Conservation (phyloP, 75 land plant species). For the Ceratopteris richardii region DNA sequence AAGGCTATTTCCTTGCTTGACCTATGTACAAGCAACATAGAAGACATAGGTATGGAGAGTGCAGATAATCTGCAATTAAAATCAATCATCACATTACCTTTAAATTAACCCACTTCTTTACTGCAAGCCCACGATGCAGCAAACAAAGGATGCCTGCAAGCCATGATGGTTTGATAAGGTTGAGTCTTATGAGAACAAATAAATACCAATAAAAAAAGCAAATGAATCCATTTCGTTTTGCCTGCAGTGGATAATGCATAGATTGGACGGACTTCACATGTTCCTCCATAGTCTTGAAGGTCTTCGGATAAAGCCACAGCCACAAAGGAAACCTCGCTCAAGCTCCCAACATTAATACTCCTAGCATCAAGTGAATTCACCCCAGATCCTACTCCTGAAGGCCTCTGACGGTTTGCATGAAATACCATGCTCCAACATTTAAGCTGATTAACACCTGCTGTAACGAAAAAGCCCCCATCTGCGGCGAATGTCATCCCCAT, state of each 20-base stretch:
- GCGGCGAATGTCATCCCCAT: conserved; percentile 42
- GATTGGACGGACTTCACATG: conserved; percentile 33
- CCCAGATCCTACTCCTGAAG: conserved; percentile 22
- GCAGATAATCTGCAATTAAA: too few species aligned
- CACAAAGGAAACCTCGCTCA: conserved; percentile 47
- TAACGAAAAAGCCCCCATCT: conserved; percentile 53
- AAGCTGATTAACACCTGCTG: conserved; percentile 63
- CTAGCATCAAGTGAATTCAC: conserved; percentile 34
- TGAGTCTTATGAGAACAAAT: too few species aligned
- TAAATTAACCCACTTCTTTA: conserved; percentile 57
- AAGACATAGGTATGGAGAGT: too few species aligned
- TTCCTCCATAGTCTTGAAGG: conserved; percentile 7
- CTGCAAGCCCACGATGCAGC: conserved; percentile 40
- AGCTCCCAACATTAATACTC: conserved; percentile 38
- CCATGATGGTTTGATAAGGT: not conserved
- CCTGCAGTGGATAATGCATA: conserved; percentile 64
- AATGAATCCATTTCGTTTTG: too few species aligned
- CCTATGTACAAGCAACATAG: conserved; percentile 30
- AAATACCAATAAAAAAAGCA: too few species aligned
- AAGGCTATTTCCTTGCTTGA: conserved; percentile 42
- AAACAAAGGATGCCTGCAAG: conserved; percentile 47
- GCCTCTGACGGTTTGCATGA: conserved; percentile 18
- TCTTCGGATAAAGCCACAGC: conserved; percentile 32
- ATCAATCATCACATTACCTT: too few species aligned
- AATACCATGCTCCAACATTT: conserved; percentile 46